Conservation (phyloP, 1,284 basidiomycete species). For the Thecaphora thlaspeos region DNA sequence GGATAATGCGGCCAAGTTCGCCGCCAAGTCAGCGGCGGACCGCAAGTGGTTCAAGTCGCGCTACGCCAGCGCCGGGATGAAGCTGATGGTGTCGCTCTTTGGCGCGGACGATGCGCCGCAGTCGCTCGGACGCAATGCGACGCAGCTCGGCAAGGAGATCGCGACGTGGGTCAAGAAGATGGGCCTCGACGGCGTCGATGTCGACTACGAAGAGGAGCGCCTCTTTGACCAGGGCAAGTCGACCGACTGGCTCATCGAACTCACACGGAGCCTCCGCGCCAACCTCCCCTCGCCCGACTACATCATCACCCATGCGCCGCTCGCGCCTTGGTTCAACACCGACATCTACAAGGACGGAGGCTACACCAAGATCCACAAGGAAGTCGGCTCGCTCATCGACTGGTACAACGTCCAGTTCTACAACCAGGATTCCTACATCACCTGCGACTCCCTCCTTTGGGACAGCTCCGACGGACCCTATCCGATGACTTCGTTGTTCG, state of each 20-base stretch:
- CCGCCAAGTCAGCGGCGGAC: conserved; percentile 26
- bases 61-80: conserved; percentile 61
- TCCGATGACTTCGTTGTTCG: conserved; percentile 65
- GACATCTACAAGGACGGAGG: conserved; percentile 19
- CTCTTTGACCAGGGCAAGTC: conserved; percentile 22
- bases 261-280: conserved; percentile 58
- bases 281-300: conserved; percentile 60
- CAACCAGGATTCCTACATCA: conserved; percentile 40
- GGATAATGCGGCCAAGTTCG: conserved; percentile 49
- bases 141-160: conserved; percentile 23
- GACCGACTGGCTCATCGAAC: conserved; percentile 57
- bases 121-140: conserved; percentile 14
- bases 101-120: conserved; percentile 65
- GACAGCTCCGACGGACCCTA: conserved; percentile 62
- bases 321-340: conserved; percentile 45
- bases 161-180: conserved; percentile 61
- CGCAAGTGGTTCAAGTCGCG: conserved; percentile 51
- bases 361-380: conserved; percentile 19
- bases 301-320: conserved; percentile 52
- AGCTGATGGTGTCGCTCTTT: conserved; percentile 46
- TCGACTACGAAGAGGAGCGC: conserved; percentile 65
- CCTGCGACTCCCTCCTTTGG: conserved; percentile 61
- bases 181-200: conserved; percentile 65
- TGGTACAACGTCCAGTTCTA: conserved; percentile 62
- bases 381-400: conserved; percentile 44